Conservation (phyloP, 176 grass and related monocot genomes). For the Urochloa ruziziensis region DNA sequence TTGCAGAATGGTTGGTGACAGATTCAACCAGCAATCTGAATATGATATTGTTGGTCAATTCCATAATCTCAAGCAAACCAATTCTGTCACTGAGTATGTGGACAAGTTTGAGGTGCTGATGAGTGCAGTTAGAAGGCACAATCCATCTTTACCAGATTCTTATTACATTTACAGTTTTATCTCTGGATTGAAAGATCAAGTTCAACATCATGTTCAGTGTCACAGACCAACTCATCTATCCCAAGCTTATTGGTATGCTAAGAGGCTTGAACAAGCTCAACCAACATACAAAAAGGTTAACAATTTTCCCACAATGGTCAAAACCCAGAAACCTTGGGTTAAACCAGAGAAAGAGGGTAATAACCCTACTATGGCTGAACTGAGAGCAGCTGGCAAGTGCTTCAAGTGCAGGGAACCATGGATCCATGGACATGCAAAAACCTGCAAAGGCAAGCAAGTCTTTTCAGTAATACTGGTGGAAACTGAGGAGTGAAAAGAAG, state of each 20-base stretch:
- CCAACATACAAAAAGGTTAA: accelerated
- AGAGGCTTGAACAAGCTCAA: background rate
- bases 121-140: background rate
- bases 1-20: background rate
- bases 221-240: background rate
- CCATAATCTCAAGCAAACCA: background rate
- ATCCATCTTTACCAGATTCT: background rate
- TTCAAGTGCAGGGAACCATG: background rate
- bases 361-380: background rate
- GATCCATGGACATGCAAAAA: background rate
- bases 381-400: background rate
- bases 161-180: background rate
- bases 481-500: background rate
- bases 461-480: background rate
- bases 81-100: background rate
- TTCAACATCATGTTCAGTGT: background rate
- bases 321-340: background rate
- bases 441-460: background rate
- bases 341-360: too few relatives aligned
- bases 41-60: background rate
- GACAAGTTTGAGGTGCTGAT: background rate
- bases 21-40: background rate
- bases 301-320: accelerated
- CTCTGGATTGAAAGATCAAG: background rate
- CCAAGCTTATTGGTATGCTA: background rate